These are phyloP conservation scores for Gonium pectorale DNA, from an alignment of 139 green algal genomes.

Conservation along the genomic window DNA sequence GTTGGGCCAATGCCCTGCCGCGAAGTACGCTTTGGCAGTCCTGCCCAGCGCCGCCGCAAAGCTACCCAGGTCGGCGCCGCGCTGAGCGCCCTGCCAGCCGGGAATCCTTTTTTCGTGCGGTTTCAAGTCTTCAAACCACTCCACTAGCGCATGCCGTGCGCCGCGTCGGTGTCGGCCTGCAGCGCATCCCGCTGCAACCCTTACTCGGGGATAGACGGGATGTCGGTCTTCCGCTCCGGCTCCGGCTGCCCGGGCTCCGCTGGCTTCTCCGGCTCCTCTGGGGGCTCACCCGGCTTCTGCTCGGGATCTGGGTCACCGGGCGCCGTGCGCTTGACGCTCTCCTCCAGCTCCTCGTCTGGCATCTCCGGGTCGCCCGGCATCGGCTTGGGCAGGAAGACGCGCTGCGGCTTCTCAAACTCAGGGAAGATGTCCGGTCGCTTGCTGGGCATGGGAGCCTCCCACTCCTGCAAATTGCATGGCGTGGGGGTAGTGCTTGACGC, in stretches of 20 bases:
- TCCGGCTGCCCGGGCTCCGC: conserved; percentile 59
- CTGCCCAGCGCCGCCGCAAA: too few species aligned
- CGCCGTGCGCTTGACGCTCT: conserved; percentile 79
- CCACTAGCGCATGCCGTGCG: too few species aligned
- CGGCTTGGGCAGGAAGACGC: conserved; percentile 77
- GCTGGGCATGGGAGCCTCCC: conserved; percentile 91
- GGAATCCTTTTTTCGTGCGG: too few species aligned
- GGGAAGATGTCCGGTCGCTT: conserved; percentile 91
- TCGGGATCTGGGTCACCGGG: conserved; percentile 73
- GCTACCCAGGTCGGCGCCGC: too few species aligned
- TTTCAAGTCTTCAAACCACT: too few species aligned
- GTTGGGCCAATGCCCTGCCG: too few species aligned
- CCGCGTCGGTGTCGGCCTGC: too few species aligned
- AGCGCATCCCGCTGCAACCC: not conserved
- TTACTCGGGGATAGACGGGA: conserved; percentile 59
- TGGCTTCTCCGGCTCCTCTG: conserved; percentile 71
- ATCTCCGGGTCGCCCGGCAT: conserved; percentile 91
- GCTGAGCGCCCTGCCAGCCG: too few species aligned
- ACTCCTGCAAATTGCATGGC: conserved; percentile 90
- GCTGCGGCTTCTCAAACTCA: conserved; percentile 94
- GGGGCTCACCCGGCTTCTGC: conserved; percentile 80
- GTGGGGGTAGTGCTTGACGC: too few species aligned
- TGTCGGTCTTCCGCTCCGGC: conserved; percentile 60
- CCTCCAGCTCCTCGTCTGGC: conserved; percentile 92
- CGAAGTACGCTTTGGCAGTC: too few species aligned